Evolutionary conservation across 2,329 filamentous ascomycete genomes (phyloP).

Genomic region (Dactylellina leptospora): DNA sequence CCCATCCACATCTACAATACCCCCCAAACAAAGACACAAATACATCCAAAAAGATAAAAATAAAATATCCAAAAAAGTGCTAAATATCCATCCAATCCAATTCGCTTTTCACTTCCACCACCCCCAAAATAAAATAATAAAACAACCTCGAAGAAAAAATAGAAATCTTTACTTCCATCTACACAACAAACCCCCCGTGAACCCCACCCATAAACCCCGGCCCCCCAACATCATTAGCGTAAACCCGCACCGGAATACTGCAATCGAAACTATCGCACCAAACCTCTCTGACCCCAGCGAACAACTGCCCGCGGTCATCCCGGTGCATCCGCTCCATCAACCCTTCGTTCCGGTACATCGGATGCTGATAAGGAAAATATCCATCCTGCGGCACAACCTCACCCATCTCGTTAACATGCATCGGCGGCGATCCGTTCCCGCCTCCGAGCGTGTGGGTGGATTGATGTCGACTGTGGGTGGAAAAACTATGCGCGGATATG

Average conservation of each 20-base stretch:
- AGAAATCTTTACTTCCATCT: neutral
- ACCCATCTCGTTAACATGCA: constrained; percentile 55
- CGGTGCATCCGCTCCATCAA: constrained; percentile 81
- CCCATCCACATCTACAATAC: neutral
- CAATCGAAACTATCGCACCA: constrained; percentile 91
- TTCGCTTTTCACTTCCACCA: neutral
- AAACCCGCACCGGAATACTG: constrained; percentile 82
- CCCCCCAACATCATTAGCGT: constrained; percentile 60
- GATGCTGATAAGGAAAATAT: constrained; percentile 57
- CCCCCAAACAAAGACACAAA: neutral
- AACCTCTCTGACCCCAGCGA: constrained; percentile 79
- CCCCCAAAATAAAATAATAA: neutral
- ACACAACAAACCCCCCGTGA: constrained; percentile 45
- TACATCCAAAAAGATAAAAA: neutral
- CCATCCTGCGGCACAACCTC: constrained; percentile 58
- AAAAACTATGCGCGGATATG: constrained; percentile 73
- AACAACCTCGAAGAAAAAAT: neutral
- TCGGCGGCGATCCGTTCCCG: constrained; percentile 58
- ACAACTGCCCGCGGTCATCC: constrained; percentile 79
- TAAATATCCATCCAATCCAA: neutral
- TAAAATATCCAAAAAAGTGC: neutral
- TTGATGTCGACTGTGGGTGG: constrained; percentile 56
- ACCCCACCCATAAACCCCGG: constrained; percentile 29
- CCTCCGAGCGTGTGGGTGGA: constrained; percentile 56
- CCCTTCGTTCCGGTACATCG: constrained; percentile 60